These are phyloP conservation scores for Plasmodium chabaudi DNA, from an alignment of 169 alveolate genomes.

Conservation along the genomic window DNA sequence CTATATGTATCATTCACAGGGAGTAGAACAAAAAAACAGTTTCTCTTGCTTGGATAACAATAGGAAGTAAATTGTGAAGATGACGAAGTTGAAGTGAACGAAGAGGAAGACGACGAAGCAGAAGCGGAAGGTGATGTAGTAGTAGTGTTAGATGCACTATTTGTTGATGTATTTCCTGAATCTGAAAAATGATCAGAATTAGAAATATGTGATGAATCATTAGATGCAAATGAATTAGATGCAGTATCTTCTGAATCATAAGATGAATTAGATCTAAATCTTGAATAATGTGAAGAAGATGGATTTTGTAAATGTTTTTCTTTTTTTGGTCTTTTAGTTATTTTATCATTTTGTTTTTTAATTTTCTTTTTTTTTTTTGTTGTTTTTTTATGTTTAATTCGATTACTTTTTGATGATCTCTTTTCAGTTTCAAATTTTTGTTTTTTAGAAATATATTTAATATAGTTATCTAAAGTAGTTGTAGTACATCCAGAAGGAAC, in stretches of 20 bases:
- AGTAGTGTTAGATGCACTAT: constrained; percentile 1
- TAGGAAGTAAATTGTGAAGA: constrained; percentile 46
- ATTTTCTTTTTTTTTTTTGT: too few relatives aligned
- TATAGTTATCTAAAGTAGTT: constrained; percentile 44
- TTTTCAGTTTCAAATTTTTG: too few relatives aligned
- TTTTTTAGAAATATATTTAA: constrained; percentile 31
- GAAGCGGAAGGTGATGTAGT: constrained; percentile 11
- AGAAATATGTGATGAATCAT: too few relatives aligned
- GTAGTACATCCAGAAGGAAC: constrained; percentile 55
- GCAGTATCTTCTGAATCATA: too few relatives aligned
- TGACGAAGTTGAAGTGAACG: neutral
- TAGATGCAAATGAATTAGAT: too few relatives aligned
- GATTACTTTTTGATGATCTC: too few relatives aligned
- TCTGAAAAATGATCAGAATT: too few relatives aligned
- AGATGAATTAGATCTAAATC: constrained; percentile 1
- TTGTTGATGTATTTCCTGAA: too few relatives aligned
- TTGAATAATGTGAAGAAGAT: neutral
- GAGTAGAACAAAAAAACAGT: constrained; percentile 48
- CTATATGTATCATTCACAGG: constrained; percentile 47
- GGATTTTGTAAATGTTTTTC: neutral
- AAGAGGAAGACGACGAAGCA: constrained; percentile 22
- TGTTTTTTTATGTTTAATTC: too few relatives aligned
- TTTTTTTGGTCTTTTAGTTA: constrained; percentile 13
- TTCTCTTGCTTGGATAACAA: constrained; percentile 23
- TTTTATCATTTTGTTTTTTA: too few relatives aligned